Evolutionary conservation across 139 green algal species (phyloP).

Genomic region (Chlorella sorokiniana): DNA sequence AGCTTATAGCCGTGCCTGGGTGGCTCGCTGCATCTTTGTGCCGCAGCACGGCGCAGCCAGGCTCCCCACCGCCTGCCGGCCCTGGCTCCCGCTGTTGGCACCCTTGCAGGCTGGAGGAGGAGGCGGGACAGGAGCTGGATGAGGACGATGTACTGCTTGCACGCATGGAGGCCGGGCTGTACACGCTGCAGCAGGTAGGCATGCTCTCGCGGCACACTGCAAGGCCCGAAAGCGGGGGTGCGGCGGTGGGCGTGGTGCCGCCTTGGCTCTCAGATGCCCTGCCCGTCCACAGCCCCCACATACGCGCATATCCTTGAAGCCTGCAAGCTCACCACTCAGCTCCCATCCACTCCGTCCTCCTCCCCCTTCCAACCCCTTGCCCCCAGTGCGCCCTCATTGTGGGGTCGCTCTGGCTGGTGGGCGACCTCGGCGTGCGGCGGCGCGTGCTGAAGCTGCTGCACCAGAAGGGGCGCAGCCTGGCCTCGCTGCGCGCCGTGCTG

Average conservation of each 20-base stretch:
- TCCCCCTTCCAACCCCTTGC: not conserved
- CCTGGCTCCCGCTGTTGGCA: too few relatives aligned
- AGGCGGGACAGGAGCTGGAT: slow-evolving; percentile 55
- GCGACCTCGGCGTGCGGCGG: slow-evolving; percentile 70
- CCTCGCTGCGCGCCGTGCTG: slow-evolving; percentile 59
- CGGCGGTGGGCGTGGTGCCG: too few relatives aligned
- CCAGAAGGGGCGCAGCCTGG: slow-evolving; percentile 70
- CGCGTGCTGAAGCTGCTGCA: slow-evolving; percentile 80
- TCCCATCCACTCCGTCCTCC: not conserved
- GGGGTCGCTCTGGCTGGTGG: slow-evolving; percentile 72
- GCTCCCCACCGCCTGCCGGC: too few relatives aligned
- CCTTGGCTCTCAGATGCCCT: too few relatives aligned
- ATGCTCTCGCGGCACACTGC: too few relatives aligned
- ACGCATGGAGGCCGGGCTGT: slow-evolving; percentile 80
- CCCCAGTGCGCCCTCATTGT: slow-evolving; percentile 64
- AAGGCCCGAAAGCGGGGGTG: too few relatives aligned
- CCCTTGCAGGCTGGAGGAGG: slow-evolving; percentile 22
- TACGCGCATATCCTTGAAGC: too few relatives aligned
- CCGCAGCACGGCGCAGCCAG: too few relatives aligned
- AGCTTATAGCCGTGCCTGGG: too few relatives aligned
- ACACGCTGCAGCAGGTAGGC: slow-evolving; percentile 76
- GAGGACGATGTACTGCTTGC: slow-evolving; percentile 60
- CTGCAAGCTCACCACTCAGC: not conserved
- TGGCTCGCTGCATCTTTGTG: too few relatives aligned
- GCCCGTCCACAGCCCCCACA: too few relatives aligned